Base-by-base conservation (phyloP, 371 early-diverging fungal species). In the Apophysomyces trapeziformis region DNA sequence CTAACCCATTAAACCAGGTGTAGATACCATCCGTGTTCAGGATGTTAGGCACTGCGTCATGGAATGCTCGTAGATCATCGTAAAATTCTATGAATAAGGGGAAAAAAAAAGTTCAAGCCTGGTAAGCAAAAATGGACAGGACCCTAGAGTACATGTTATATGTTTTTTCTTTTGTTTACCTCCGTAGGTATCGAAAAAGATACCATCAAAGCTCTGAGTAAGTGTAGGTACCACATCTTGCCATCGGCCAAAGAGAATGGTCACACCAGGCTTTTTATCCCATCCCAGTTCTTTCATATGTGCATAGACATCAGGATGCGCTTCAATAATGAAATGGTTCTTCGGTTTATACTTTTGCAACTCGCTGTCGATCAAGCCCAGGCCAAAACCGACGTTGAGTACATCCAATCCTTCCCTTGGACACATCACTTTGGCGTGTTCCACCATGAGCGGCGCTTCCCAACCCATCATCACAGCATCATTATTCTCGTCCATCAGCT, bases 391-490 rank as follows among this genome's bases (percentile, higher is more conserved):
- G 14, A 94, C 86, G 67, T 91, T 90, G 32, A 94, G 78, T 2
- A 94, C 93, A 46, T 83, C 78, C 46, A 89, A 74, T 7, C 87
- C 89, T 35, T 89, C 86, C n/a, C 70, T 72, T 4, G 90, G 85
- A 50, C 90, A 87, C 77, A 97, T 90, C 21, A 89, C 87, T 66
- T 91, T 82, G 21, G 95, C 96, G 66, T 96, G 96, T 37, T 86
- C 86, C 21, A 87, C 82, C 98, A 98, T 98, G 66, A 98, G 67
- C n/a, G 96, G 96, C 0, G 85, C 80, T 72, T 98, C 98, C 98
- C 98, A 95, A 46, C 92, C 94, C 98, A 98, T 98, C 97, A 97
- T 97, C 9, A 98, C 97, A 36, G 92, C 97, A 77, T 98, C 94
- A 39, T 88, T 83, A 46, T 96, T 92, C 12, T 83, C 89, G 69